These are phyloP conservation scores for Poterioochromonas sp. DNA, from an alignment of 352 stramenopile species.

Conservation along the genomic window DNA sequence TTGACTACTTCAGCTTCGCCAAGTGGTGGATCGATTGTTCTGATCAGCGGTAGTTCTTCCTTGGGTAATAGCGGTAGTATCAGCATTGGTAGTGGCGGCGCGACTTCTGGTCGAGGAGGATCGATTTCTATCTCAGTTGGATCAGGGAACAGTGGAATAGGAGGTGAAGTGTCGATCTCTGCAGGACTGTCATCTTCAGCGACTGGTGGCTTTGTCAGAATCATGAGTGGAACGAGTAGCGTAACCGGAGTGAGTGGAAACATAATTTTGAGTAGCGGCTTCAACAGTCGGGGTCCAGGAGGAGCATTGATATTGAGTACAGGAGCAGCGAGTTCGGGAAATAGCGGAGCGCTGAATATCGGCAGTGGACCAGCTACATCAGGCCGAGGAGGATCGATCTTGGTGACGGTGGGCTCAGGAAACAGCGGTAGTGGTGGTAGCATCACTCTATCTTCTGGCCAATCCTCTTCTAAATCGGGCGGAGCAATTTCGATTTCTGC, in stretches of 20 bases:
- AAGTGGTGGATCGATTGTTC: conserved; percentile 61
- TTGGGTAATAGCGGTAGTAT: conserved; percentile 23
- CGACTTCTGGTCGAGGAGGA: conserved; percentile 4
- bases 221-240: conserved; percentile 32
- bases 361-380: conserved; percentile 42
- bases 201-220: conserved; percentile 41
- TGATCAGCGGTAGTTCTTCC: conserved; percentile 57
- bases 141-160: conserved; percentile 16
- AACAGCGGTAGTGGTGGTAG: conserved; percentile 66
- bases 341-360: conserved; percentile 46
- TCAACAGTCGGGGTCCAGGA: too few relatives aligned
- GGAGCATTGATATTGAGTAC: too few relatives aligned
- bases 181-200: conserved; percentile 36
- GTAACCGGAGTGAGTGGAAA: background rate
- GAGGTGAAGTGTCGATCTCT: conserved; percentile 37
- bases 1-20: conserved; percentile 52
- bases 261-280: background rate
- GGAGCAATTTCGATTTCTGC: conserved; percentile 63
- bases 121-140: conserved; percentile 24
- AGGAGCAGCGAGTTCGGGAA: conserved; percentile 37
- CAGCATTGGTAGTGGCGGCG: conserved; percentile 26
- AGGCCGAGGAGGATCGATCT: conserved; percentile 47
- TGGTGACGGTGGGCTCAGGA: conserved; percentile 51
- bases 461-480: conserved; percentile 63
- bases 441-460: conserved; percentile 61